Evolutionary conservation across 192 early-diverging fungal species (phyloP), one percentile per base, ranked within the genome.

Genomic region (Blastocladiella britannica): DNA sequence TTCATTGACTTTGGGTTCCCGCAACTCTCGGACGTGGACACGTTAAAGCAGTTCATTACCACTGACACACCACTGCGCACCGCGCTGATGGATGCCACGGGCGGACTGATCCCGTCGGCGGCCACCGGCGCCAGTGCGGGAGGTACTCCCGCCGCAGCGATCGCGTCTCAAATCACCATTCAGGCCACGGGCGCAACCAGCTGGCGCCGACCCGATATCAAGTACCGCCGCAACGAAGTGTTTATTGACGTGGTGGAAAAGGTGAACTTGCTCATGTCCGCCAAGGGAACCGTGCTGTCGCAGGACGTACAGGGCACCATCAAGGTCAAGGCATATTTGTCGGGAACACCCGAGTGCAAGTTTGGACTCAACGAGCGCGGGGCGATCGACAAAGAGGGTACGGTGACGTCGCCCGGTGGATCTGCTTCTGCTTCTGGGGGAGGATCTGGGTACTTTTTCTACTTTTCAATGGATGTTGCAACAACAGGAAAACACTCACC

Each of bases 211-310:
- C 82, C 85, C 27, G 94, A 93, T 62, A 91, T 97, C 60, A 83
- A 78, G 63, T 93, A 97, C 70, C 78, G 90, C 59, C 96, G 96
- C 70, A 97, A 97, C 66, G 94, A 97, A 65, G 91, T 88, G 1
- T 98, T 98, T 66, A 76, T 97, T 23, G 94, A 97, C 74, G 92
- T 97, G n/a, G 88, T 97, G 53, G 94, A 97, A 67, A 85, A 83
- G 30, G 90, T 97, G 43, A 97, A 97, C 62, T 60, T 96, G 47
- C 70, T 97, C 53, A 74, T 97, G 66, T 86, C 82, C 55, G 76
- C 76, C n/a, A 85, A 85, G 68, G 82, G 87, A 55, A 95, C 86
- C 60, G 81, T 87, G 4, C 73, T 98, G 47, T 69, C 90, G 15
- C 78, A 86, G 0, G 91, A 95, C 61, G 90, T 93, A 23, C 78